phyloP scores from a whole-genome alignment of 192 early-diverging fungal genomes.

The Linnemannia schmuckeri region DNA sequence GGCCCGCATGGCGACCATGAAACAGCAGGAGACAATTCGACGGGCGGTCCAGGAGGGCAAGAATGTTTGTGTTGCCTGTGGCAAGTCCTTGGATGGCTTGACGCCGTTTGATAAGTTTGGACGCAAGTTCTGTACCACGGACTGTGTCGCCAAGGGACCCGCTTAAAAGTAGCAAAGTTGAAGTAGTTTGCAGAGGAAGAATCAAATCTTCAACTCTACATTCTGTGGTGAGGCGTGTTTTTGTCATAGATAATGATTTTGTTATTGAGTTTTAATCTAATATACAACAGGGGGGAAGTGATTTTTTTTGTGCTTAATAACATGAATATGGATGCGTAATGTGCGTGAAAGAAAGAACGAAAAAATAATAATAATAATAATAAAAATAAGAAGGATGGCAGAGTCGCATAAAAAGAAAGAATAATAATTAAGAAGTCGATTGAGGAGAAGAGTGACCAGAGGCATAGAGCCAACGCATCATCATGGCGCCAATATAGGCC shows the following conservation, averaged over 20 bases:
- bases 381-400: background rate
- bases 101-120: conserved; percentile 84
- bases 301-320: background rate
- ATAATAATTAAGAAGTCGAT: background rate
- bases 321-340: background rate
- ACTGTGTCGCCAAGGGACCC: conserved; percentile 59
- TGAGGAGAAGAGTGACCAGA: conserved; percentile 36
- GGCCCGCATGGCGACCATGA: conserved; percentile 62
- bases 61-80: conserved; percentile 69
- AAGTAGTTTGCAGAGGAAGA: no score
- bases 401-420: background rate
- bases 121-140: conserved; percentile 70
- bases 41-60: conserved; percentile 61
- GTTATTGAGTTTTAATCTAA: background rate
- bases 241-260: no score
- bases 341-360: background rate
- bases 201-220: no score
- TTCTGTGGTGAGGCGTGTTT: no score
- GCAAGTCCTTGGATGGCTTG: conserved; percentile 65
- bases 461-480: conserved; percentile 53
- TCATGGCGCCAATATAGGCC: conserved; percentile 47
- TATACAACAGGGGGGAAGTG: background rate
- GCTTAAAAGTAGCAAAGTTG: background rate
- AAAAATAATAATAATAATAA: background rate
- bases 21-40: conserved; percentile 21